Evolutionary conservation across 1,139 yeast species (phyloP).

Genomic region (Candida mesenterica): DNA sequence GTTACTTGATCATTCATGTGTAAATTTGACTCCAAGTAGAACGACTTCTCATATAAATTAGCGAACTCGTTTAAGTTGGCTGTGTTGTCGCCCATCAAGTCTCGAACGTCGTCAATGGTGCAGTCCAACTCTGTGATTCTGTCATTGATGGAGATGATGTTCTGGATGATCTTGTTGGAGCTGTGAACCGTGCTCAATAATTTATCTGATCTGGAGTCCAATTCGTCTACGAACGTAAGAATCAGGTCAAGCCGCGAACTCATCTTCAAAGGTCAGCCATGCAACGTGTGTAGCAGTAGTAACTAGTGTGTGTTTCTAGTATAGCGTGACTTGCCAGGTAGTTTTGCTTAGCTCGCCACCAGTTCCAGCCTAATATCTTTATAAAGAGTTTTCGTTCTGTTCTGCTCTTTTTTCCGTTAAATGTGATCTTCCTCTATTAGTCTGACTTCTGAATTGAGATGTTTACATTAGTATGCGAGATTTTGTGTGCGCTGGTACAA

Average conservation of each 20-base stretch:
- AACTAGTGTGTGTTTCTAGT: background rate
- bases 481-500: slow-evolving; percentile 1
- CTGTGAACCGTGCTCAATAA: slow-evolving; percentile 23
- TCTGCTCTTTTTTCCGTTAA: too few species aligned
- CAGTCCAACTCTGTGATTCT: slow-evolving; percentile 29
- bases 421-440: too few species aligned
- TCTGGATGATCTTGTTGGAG: slow-evolving; percentile 22
- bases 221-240: slow-evolving; percentile 29
- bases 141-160: slow-evolving; percentile 21
- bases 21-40: slow-evolving; percentile 36
- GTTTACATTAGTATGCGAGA: slow-evolving; percentile 8
- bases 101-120: slow-evolving; percentile 30
- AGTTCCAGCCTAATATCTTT: background rate
- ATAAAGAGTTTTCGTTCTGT: too few species aligned
- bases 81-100: slow-evolving; percentile 24
- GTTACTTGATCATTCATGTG: slow-evolving; percentile 32
- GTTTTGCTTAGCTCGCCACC: background rate
- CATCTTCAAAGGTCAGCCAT: slow-evolving; percentile 11
- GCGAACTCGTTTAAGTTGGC: slow-evolving; percentile 26
- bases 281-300: too few species aligned
- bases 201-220: slow-evolving; percentile 27
- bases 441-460: slow-evolving; percentile 6
- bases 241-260: slow-evolving; percentile 29
- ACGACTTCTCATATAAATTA: slow-evolving; percentile 32
- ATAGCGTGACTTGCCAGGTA: background rate